These are phyloP conservation scores for Bipolaris bicolor DNA, from an alignment of 2,329 filamentous ascomycete species.

Conservation along the genomic window DNA sequence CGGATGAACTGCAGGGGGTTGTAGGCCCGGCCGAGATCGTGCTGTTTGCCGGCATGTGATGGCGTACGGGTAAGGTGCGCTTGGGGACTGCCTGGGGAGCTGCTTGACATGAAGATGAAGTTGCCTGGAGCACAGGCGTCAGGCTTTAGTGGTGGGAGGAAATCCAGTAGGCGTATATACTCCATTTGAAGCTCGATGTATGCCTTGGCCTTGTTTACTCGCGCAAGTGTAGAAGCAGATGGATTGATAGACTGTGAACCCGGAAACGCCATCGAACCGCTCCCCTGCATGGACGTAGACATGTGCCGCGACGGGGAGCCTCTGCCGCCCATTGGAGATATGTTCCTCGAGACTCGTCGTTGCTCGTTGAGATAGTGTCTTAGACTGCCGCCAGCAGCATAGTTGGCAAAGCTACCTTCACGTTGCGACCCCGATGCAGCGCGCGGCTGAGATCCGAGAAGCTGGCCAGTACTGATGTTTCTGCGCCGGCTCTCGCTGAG, in stretches of 20 bases:
- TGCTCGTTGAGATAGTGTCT: slow-evolving; percentile 75
- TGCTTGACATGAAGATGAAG: slow-evolving; percentile 47
- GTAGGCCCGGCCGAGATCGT: slow-evolving; percentile 71
- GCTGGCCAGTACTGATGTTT: slow-evolving; percentile 64
- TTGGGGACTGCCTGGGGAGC: slow-evolving; percentile 50
- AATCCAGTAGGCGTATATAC: slow-evolving; percentile 79
- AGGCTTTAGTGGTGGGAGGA: slow-evolving; percentile 74
- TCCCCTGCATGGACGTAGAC: slow-evolving; percentile 35
- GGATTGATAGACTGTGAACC: slow-evolving; percentile 63
- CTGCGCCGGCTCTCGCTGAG: slow-evolving; percentile 78
- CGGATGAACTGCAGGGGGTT: slow-evolving; percentile 93
- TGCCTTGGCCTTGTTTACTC: slow-evolving; percentile 82
- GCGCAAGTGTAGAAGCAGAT: slow-evolving; percentile 78
- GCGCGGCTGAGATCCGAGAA: slow-evolving; percentile 58
- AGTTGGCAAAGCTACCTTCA: slow-evolving; percentile 48
- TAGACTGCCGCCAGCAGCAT: slow-evolving; percentile 63
- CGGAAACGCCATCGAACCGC: slow-evolving; percentile 32
- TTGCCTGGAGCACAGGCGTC: slow-evolving; percentile 52
- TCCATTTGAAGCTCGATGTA: slow-evolving; percentile 86
- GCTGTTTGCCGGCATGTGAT: slow-evolving; percentile 46
- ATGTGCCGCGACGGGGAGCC: slow-evolving; percentile 43
- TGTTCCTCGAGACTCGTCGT: slow-evolving; percentile 65
- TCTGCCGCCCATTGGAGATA: slow-evolving; percentile 61
- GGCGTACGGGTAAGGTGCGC: slow-evolving; percentile 49
- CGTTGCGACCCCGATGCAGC: slow-evolving; percentile 52